Base-by-base conservation (phyloP, 1,284 basidiomycete species). In the Apiotrichum siamense region DNA sequence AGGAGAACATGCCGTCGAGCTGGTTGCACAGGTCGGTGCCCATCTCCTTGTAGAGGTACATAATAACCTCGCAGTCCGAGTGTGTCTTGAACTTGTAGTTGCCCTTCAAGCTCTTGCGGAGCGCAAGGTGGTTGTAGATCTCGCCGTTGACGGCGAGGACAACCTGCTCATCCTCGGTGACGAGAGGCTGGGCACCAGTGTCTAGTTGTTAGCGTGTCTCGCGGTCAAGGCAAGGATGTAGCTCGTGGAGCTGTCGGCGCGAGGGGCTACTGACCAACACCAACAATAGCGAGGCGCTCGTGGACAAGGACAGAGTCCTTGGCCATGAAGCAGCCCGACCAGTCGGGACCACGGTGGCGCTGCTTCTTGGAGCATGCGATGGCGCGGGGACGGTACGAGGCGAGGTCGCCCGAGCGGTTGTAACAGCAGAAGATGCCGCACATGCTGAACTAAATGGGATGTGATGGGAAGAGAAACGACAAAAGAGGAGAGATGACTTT, bases 1-100 rank as follows among this genome's bases (percentile, higher is more conserved):
- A 99, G 12, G 92, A 93, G 78, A 98, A 99, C 91, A 99, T 97
- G 63, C 96, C 96, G 71, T 99, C 96, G 55, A 99, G 86, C 72
- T 83, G 78, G 67, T 76, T 75, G 76, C 87, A 88, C 24, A 93
- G 75, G 36, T 56, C 81, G 62, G 83, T 87, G 67, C 79, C 89
- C 69, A 88, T 75, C 77, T 90, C 85, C 64, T 80, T 79, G 78
- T 96, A 96, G 62, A 97, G 74, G 62, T 91, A 86, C 61, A 98
- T 82, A 69, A 99, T 96, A 65, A 97, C 85, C 75, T 99, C 96
- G 75, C 96, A 99, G 70, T 99, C 96, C 1, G 93, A 97, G 70
- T 97, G 90, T 0, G 94, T 97, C 79, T 91, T 96, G 81, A 98
- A 96, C 56, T 84, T 83, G 58, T 84, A 82, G 51, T 77, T 78